Percentiles rank a stretch among this genome's conserved stretches.
Conservation (phyloP, 257 asterid species). For the Primulina tabacum region DNA sequence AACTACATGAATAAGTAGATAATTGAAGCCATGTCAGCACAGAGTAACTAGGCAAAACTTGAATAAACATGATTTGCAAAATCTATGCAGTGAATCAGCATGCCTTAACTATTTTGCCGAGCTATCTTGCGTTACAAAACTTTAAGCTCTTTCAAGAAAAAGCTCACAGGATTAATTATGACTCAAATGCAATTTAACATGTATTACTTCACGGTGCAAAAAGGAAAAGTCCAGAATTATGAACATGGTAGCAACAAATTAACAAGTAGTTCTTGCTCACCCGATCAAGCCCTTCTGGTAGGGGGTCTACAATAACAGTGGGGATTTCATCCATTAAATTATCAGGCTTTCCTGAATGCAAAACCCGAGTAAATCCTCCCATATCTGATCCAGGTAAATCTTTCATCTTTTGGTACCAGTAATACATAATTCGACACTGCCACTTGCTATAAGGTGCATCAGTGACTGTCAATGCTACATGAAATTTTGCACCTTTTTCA, state of each 20-base stretch:
- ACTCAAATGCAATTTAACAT: neutral
- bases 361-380: constrained; percentile 93
- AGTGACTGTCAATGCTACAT: constrained; percentile 86
- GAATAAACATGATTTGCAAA: neutral
- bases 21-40: constrained; percentile 1
- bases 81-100: neutral
- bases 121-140: constrained; percentile 11
- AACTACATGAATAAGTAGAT: neutral
- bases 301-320: constrained; percentile 78
- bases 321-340: constrained; percentile 95
- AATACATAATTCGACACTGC: constrained; percentile 95
- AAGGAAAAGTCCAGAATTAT: neutral
- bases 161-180: neutral
- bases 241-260: constrained; percentile 15
- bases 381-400: constrained; percentile 78
- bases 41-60: constrained; percentile 1
- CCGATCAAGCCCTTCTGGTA: constrained; percentile 92
- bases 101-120: neutral
- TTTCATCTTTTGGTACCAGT: constrained; percentile 86
- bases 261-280: constrained; percentile 38
- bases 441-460: constrained; percentile 88
- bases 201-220: neutral
- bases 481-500: constrained; percentile 48
- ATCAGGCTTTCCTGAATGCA: constrained; percentile 89
- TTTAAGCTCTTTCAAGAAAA: neutral